These are phyloP conservation scores for Fraxinus platypoda DNA, from an alignment of 305 asterid genomes.

Conservation along the genomic window DNA sequence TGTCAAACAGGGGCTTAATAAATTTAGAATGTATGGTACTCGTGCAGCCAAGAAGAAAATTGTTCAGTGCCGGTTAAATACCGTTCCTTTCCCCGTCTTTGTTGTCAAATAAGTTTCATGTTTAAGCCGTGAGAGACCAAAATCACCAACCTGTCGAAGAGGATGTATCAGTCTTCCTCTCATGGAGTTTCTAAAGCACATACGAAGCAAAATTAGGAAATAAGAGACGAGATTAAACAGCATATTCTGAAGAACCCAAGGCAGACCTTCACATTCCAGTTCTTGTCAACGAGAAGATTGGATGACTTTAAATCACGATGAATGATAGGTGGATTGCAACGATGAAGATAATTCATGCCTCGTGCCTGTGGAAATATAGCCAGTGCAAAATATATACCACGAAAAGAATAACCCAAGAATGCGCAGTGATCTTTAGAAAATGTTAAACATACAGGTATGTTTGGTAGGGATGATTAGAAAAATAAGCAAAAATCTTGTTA, in stretches of 20 bases:
- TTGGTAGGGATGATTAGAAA: neutral
- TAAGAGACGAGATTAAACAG: neutral
- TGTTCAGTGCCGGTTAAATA: constrained; percentile 29
- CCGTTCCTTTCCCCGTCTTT: constrained; percentile 92
- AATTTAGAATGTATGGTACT: constrained; percentile 11
- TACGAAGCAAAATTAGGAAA: constrained; percentile 7
- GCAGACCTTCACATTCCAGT: constrained; percentile 96
- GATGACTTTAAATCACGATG: constrained; percentile 99
- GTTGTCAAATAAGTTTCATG: constrained; percentile 82
- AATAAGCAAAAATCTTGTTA: neutral
- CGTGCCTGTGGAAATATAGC: constrained; percentile 62
- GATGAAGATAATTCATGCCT: constrained; percentile 98
- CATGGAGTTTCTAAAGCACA: constrained; percentile 14
- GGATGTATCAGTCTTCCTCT: constrained; percentile 16
- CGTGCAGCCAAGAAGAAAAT: constrained; percentile 10
- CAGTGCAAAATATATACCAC: constrained; percentile 3
- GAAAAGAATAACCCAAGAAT: neutral
- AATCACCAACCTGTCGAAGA: constrained; percentile 82
- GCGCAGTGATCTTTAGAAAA: neutral
- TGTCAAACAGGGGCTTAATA: neutral
- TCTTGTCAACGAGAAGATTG: constrained; percentile 95
- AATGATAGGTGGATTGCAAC: constrained; percentile 79
- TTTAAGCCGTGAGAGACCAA: constrained; percentile 94
- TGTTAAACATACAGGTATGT: neutral
- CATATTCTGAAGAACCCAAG: constrained; percentile 5